phyloP scores from a whole-genome alignment of 2,329 filamentous ascomycete species.

The Bipolaris victoriae region DNA sequence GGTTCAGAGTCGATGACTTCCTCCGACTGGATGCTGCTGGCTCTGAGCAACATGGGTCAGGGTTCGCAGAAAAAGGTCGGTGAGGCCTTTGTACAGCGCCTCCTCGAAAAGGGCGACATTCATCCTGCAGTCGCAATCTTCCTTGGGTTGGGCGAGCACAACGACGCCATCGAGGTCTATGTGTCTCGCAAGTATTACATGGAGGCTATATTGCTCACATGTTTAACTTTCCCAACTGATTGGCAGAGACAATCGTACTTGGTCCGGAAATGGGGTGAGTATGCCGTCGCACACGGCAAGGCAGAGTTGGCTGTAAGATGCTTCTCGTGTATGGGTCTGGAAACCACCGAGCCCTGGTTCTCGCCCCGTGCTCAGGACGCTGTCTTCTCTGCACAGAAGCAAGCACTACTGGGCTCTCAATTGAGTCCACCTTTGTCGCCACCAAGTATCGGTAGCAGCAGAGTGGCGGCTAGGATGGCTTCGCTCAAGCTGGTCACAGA shows the following conservation, averaged over 20 bases:
- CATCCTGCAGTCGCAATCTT: constrained; percentile 93
- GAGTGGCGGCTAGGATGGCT: constrained; percentile 75
- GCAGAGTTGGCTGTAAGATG: constrained; percentile 90
- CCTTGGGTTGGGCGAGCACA: constrained; percentile 87
- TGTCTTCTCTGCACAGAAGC: constrained; percentile 62
- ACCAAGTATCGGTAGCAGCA: constrained; percentile 62
- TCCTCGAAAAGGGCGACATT: constrained; percentile 87
- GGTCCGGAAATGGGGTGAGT: constrained; percentile 92
- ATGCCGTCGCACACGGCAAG: constrained; percentile 83
- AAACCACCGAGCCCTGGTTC: constrained; percentile 85
- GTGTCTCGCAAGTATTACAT: constrained; percentile 89
- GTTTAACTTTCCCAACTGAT: constrained; percentile 79
- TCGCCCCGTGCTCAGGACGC: constrained; percentile 77
- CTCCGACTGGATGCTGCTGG: constrained; percentile 96
- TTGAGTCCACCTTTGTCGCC: constrained; percentile 77
- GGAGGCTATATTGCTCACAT: constrained; percentile 89
- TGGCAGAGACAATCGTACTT: constrained; percentile 92
- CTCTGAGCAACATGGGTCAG: constrained; percentile 81
- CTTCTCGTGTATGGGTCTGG: constrained; percentile 87
- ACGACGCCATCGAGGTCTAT: constrained; percentile 96
- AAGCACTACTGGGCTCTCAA: constrained; percentile 58
- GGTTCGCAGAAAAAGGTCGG: constrained; percentile 86
- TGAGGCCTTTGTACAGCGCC: constrained; percentile 85
- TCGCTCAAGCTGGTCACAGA: constrained; percentile 90
- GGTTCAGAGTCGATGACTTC: constrained; percentile 85